Evolutionary conservation across 768 basidiomycete genomes (phyloP).

Genomic region (Lyophyllum decastes): DNA sequence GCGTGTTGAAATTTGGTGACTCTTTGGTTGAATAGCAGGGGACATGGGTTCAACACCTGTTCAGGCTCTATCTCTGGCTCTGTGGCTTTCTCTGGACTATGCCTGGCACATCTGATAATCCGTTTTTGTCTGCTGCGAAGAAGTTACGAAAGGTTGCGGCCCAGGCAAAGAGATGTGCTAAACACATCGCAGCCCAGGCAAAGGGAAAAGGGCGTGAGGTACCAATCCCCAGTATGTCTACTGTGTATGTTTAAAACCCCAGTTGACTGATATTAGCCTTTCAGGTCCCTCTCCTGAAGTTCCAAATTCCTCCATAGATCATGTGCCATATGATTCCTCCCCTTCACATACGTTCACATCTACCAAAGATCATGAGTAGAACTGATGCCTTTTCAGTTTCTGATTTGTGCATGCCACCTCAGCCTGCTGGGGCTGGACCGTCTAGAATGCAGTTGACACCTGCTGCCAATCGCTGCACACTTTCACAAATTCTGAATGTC

Average conservation of each 20-base stretch:
- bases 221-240: too few species aligned
- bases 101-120: neutral
- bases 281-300: too few species aligned
- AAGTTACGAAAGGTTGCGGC: neutral
- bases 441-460: too few species aligned
- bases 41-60: constrained; percentile 12
- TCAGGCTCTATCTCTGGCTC: too few species aligned
- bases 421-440: constrained; percentile 1
- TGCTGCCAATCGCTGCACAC: too few species aligned
- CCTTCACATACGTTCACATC: neutral
- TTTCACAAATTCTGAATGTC: too few species aligned
- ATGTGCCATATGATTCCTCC: neutral
- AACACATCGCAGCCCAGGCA: neutral
- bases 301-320: neutral
- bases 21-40: neutral
- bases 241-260: too few species aligned
- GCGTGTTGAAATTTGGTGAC: neutral
- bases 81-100: too few species aligned
- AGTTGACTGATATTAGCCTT: too few species aligned
- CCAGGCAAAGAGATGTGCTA: neutral
- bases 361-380: neutral
- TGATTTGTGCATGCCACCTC: neutral
- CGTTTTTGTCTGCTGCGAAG: neutral
- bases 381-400: neutral
- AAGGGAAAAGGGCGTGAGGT: neutral